Percentiles rank a stretch among this genome's conserved stretches.
These are phyloP conservation scores for Chrysanthemum makinoi DNA, from an alignment of 129 eudicot species.

Conservation along the genomic window DNA sequence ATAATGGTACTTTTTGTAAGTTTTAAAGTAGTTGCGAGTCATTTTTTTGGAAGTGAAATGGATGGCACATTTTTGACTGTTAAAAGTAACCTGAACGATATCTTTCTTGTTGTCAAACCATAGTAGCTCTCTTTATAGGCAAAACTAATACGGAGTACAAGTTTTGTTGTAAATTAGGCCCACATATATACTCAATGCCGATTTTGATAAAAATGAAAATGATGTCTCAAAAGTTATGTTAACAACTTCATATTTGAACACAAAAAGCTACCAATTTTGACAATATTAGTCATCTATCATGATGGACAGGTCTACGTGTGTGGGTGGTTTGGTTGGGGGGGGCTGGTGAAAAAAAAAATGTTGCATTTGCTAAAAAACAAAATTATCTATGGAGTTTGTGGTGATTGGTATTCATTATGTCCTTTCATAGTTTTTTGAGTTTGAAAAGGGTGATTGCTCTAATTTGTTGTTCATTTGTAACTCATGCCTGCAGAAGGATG, in stretches of 20 bases:
- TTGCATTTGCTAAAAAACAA: too few species aligned
- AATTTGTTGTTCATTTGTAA: slow-evolving; percentile 17
- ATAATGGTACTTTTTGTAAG: slow-evolving; percentile 5
- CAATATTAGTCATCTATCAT: neutral
- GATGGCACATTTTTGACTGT: slow-evolving; percentile 11
- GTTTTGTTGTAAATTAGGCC: neutral
- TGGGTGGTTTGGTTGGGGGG: too few species aligned
- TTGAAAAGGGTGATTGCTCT: neutral
- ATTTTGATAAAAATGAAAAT: neutral
- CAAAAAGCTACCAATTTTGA: neutral
- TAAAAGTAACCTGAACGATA: neutral
- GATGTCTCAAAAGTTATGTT: neutral
- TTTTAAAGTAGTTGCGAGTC: slow-evolving; percentile 7
- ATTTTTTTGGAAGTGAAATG: neutral
- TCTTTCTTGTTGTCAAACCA: slow-evolving; percentile 1
- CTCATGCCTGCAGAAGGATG: slow-evolving; percentile 83
- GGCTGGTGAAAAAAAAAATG: too few species aligned
- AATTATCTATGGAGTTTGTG: too few species aligned
- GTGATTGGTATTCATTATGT: neutral
- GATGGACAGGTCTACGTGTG: too few species aligned
- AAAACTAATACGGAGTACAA: neutral
- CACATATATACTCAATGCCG: too few species aligned
- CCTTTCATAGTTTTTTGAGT: neutral
- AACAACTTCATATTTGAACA: slow-evolving; percentile 13
- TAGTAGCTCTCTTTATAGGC: neutral